These are phyloP conservation scores for Typha latifolia DNA, from an alignment of 176 grass and related monocot genomes.

Conservation along the genomic window DNA sequence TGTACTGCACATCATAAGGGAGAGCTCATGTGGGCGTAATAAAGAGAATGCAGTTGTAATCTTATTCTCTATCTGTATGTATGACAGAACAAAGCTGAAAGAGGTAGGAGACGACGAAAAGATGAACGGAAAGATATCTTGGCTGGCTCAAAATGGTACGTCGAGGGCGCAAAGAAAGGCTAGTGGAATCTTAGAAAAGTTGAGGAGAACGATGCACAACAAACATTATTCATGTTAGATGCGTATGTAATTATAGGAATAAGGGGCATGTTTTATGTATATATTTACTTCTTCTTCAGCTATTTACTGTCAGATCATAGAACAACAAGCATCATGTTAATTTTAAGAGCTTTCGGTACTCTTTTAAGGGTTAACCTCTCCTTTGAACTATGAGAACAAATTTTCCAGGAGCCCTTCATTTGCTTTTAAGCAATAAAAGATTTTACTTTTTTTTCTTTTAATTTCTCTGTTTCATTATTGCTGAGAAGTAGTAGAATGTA, in stretches of 20 bases:
- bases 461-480: not conserved
- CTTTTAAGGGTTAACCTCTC: not conserved
- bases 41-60: slow-evolving; percentile 77
- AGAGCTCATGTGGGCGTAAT: slow-evolving; percentile 47
- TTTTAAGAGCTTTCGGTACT: no score
- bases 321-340: not conserved
- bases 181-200: slow-evolving; percentile 48
- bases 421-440: not conserved
- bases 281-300: slow-evolving; percentile 26
- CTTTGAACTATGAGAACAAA: slow-evolving; percentile 3
- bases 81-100: slow-evolving; percentile 43
- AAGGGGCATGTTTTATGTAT: slow-evolving; percentile 20
- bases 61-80: slow-evolving; percentile 46
- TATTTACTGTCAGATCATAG: not conserved
- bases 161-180: slow-evolving; percentile 56
- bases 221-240: slow-evolving; percentile 59
- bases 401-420: not conserved
- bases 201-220: slow-evolving; percentile 40
- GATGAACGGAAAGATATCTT: slow-evolving; percentile 38
- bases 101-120: slow-evolving; percentile 52
- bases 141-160: slow-evolving; percentile 46
- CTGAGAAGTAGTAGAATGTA: not conserved
- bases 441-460: not conserved
- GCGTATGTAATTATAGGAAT: slow-evolving; percentile 4
- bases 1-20: slow-evolving; percentile 44